Conservation (phyloP, 176 grass and related monocot species). For the Carex parvula region DNA sequence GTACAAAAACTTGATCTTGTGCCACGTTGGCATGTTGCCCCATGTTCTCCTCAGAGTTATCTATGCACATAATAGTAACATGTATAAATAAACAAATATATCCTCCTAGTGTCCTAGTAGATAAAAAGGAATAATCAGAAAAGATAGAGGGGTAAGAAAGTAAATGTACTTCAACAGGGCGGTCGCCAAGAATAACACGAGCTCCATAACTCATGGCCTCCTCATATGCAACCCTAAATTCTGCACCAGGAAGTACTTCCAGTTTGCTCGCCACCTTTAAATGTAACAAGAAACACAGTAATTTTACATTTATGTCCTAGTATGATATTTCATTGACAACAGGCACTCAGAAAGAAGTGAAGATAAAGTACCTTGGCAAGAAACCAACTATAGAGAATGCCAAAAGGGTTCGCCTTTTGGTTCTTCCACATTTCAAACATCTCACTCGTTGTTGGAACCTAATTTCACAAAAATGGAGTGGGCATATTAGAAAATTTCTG, state of each 20-base stretch:
- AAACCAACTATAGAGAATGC: slow-evolving; percentile 96
- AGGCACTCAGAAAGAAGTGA: neutral
- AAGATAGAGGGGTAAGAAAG: neutral
- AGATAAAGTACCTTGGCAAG: slow-evolving; percentile 62
- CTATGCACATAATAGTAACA: slow-evolving; percentile 44
- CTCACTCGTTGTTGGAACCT: slow-evolving; percentile 90
- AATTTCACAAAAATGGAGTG: neutral
- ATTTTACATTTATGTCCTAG: slow-evolving; percentile 17
- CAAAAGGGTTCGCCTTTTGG: slow-evolving; percentile 86
- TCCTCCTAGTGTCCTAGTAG: neutral
- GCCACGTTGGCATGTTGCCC: slow-evolving; percentile 73
- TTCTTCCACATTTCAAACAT: slow-evolving; percentile 99
- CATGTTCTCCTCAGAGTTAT: slow-evolving; percentile 94
- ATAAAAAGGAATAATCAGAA: neutral
- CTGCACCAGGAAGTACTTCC: slow-evolving; percentile 83
- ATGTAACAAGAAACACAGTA: slow-evolving; percentile 17
- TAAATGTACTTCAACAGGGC: slow-evolving; percentile 68
- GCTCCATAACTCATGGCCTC: slow-evolving; percentile 81
- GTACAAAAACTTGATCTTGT: slow-evolving; percentile 78
- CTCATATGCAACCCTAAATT: slow-evolving; percentile 91
- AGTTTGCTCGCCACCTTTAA: slow-evolving; percentile 74
- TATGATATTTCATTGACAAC: slow-evolving; percentile 18
- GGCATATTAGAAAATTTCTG: neutral
- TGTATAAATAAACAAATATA: neutral
- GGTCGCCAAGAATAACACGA: slow-evolving; percentile 87